These are phyloP conservation scores for Blastobotrys capitulatus DNA, from an alignment of 1,139 yeast species.

Conservation along the genomic window DNA sequence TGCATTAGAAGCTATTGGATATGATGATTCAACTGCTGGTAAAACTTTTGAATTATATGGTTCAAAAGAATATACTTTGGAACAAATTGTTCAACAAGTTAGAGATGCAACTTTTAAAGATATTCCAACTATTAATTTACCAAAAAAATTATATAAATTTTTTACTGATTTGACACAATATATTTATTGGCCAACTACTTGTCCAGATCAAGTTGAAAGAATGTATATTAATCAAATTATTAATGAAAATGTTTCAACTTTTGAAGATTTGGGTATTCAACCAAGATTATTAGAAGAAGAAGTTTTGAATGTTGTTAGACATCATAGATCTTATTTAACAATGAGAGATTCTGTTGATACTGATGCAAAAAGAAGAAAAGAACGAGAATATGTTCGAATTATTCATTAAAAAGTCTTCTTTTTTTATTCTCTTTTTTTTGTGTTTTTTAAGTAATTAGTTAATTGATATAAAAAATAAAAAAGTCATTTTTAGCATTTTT, in stretches of 20 bases:
- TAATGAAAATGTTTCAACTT: slow-evolving; percentile 58
- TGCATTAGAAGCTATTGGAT: slow-evolving; percentile 74
- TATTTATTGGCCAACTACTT: slow-evolving; percentile 64
- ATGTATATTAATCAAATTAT: slow-evolving; percentile 62
- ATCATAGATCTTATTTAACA: slow-evolving; percentile 33
- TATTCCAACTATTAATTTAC: slow-evolving; percentile 45
- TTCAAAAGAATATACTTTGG: slow-evolving; percentile 57
- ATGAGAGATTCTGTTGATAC: slow-evolving; percentile 34
- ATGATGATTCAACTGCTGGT: slow-evolving; percentile 75
- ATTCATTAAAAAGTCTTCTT: slow-evolving; percentile 20
- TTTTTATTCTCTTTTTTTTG: neutral
- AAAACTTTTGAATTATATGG: slow-evolving; percentile 73
- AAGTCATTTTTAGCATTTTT: too few relatives aligned
- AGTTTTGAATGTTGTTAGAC: slow-evolving; percentile 54
- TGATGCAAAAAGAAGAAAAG: slow-evolving; percentile 31
- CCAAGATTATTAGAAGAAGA: slow-evolving; percentile 66
- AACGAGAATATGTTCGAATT: slow-evolving; percentile 30
- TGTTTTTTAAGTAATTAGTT: too few relatives aligned
- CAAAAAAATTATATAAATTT: slow-evolving; percentile 45
- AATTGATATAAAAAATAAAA: too few relatives aligned
- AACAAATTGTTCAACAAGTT: slow-evolving; percentile 66
- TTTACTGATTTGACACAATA: slow-evolving; percentile 51
- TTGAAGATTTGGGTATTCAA: slow-evolving; percentile 67
- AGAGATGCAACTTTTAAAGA: slow-evolving; percentile 49
- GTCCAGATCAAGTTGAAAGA: slow-evolving; percentile 74